phyloP scores from a whole-genome alignment of 345 rosid species.

The Dipteronia dyeriana region DNA sequence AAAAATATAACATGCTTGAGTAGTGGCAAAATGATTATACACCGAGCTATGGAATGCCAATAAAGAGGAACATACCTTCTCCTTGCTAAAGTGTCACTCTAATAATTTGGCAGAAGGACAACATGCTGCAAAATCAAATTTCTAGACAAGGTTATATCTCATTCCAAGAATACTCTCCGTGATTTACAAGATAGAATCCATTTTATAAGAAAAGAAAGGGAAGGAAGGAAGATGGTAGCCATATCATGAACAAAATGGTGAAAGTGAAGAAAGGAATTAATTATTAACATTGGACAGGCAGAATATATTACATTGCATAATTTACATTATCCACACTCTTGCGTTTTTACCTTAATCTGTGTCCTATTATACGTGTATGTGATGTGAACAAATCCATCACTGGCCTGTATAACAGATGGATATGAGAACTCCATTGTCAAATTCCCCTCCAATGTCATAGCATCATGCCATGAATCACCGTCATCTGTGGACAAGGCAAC shows the following conservation, averaged over 20 bases:
- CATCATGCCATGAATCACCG: conserved; percentile 78
- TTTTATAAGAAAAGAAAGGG: neutral
- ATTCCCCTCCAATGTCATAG: conserved; percentile 63
- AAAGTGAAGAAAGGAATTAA: neutral
- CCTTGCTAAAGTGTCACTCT: neutral
- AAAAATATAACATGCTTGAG: neutral
- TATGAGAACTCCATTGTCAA: conserved; percentile 83
- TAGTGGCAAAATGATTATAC: neutral
- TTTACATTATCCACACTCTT: neutral
- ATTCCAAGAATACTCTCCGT: neutral
- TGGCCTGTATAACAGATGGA: conserved; percentile 81
- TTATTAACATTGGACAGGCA: neutral
- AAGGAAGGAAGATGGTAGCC: neutral
- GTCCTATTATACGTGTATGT: conserved; percentile 89
- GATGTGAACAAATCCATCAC: conserved; percentile 72
- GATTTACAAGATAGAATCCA: conserved; percentile 9
- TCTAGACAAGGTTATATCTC: conserved; percentile 11
- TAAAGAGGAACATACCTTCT: conserved; percentile 25
- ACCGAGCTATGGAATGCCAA: neutral
- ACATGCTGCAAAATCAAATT: conserved; percentile 48
- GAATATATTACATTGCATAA: neutral
- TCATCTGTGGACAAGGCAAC: conserved; percentile 72
- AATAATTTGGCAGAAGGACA: conserved; percentile 47
- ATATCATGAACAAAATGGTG: neutral
- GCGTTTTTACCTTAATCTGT: conserved; percentile 71